These are phyloP conservation scores for Didymosphaeria variabile DNA, from an alignment of 2,329 filamentous ascomycete species.

Conservation along the genomic window DNA sequence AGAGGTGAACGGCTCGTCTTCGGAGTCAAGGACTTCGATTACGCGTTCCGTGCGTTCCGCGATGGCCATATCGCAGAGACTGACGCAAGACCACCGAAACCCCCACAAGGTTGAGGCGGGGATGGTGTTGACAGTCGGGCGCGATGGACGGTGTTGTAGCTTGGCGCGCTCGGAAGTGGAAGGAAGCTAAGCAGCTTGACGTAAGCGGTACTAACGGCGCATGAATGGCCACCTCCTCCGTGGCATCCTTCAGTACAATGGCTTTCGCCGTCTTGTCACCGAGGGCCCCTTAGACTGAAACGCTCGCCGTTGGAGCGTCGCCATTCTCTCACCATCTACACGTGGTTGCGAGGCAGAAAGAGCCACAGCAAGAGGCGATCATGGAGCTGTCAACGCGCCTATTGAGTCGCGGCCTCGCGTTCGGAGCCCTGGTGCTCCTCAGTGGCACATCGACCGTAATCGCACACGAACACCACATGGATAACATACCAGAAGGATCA, in stretches of 20 bases:
- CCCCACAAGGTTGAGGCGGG: not conserved
- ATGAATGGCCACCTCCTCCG: constrained; percentile 24
- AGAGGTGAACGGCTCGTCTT: constrained; percentile 44
- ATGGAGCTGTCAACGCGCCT: constrained; percentile 22
- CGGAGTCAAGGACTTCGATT: constrained; percentile 44
- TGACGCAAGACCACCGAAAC: not conserved
- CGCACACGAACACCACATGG: constrained; percentile 53
- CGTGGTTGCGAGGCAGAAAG: constrained; percentile 9
- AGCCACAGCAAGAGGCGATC: constrained; percentile 6
- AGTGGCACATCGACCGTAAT: constrained; percentile 50
- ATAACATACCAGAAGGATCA: constrained; percentile 51
- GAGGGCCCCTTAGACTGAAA: constrained; percentile 20
- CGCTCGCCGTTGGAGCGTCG: constrained; percentile 30
- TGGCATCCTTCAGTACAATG: not conserved
- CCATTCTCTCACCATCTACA: constrained; percentile 17
- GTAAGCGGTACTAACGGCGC: constrained; percentile 39
- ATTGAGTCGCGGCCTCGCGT: constrained; percentile 24
- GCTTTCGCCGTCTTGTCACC: constrained; percentile 1
- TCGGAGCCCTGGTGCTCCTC: constrained; percentile 33
- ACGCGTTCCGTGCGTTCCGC: constrained; percentile 22
- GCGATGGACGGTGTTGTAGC: constrained; percentile 16
- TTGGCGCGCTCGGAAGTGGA: constrained; percentile 8
- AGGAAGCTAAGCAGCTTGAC: constrained; percentile 33
- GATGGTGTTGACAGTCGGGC: constrained; percentile 6
- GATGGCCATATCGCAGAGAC: constrained; percentile 33